Conservation (phyloP, 2,329 filamentous ascomycete species). For the Pseudogymnoascus sp. region DNA sequence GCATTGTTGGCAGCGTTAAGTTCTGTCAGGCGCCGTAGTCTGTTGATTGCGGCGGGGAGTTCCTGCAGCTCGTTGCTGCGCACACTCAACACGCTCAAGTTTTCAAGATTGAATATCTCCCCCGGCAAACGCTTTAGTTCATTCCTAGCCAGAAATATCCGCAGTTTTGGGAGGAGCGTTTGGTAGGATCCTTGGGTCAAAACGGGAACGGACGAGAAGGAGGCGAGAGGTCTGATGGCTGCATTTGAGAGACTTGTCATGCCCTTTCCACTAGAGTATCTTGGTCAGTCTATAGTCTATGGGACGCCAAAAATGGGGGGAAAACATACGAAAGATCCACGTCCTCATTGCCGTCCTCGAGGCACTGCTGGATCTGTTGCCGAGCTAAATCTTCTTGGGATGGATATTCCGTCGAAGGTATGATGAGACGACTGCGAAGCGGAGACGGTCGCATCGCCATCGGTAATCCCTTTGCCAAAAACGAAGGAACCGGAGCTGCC, state of each 20-base stretch:
- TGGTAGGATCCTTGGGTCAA: slow-evolving; percentile 36
- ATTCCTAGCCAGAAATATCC: slow-evolving; percentile 55
- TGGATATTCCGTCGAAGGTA: slow-evolving; percentile 1
- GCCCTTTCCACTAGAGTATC: slow-evolving; percentile 12
- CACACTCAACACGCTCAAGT: slow-evolving; percentile 56
- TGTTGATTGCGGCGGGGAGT: slow-evolving; percentile 50
- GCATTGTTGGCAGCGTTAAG: slow-evolving; percentile 60
- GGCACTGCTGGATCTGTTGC: slow-evolving; percentile 40
- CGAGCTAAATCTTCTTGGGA: slow-evolving; percentile 37
- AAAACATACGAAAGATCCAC: slow-evolving; percentile 53
- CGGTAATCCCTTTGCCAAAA: neutral
- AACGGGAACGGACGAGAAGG: slow-evolving; percentile 36
- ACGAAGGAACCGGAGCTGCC: neutral
- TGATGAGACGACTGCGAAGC: neutral
- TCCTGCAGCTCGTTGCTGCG: slow-evolving; percentile 54
- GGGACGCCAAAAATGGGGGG: neutral
- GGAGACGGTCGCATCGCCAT: neutral
- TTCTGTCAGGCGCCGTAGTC: slow-evolving; percentile 48
- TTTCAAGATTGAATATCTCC: slow-evolving; percentile 51
- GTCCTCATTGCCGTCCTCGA: slow-evolving; percentile 49
- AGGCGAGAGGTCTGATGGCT: slow-evolving; percentile 47
- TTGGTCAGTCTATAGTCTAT: neutral
- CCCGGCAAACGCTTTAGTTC: slow-evolving; percentile 46
- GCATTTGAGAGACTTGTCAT: slow-evolving; percentile 47
- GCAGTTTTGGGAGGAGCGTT: slow-evolving; percentile 48